A percentile compares a stretch with the other conserved stretches of the same genome.
phyloP scores from a whole-genome alignment of 1,284 basidiomycete species.

The Ustilago shanxiensis region DNA sequence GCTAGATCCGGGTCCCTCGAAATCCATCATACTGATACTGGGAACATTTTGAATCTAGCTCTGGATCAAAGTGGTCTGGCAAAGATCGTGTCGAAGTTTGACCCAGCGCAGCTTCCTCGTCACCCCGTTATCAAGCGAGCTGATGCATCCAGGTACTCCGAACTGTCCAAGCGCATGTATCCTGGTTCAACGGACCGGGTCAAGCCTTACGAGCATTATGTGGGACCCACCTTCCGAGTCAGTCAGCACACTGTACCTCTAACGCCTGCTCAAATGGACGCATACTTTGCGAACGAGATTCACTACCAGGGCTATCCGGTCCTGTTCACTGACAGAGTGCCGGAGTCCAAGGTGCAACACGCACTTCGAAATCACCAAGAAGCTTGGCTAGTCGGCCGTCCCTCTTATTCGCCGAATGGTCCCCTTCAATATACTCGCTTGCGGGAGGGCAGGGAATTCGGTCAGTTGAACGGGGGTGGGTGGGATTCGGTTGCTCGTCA shows the following conservation, averaged over 20 bases:
- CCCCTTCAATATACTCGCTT: background rate
- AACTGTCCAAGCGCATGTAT: background rate
- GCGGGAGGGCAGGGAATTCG: background rate
- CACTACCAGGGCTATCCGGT: background rate
- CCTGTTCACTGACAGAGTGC: background rate
- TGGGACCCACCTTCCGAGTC: background rate
- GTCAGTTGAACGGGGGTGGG: background rate
- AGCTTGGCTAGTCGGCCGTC: background rate
- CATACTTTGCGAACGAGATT: background rate
- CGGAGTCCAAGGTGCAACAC: background rate
- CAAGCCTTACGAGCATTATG: background rate
- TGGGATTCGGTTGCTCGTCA: background rate
- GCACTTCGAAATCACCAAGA: background rate
- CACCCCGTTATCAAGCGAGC: too few species aligned
- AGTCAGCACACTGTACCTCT: too few species aligned
- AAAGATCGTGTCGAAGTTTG: background rate
- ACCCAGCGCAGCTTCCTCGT: too few species aligned
- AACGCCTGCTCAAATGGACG: background rate
- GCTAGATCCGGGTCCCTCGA: background rate
- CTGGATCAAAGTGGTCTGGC: background rate
- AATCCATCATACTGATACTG: background rate
- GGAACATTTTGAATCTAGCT: background rate
- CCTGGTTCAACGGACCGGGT: background rate
- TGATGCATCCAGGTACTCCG: too few species aligned
- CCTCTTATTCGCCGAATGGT: background rate